Evolutionary conservation across 495 filamentous ascomycete species (phyloP).

Genomic region (Neurospora sp.): DNA sequence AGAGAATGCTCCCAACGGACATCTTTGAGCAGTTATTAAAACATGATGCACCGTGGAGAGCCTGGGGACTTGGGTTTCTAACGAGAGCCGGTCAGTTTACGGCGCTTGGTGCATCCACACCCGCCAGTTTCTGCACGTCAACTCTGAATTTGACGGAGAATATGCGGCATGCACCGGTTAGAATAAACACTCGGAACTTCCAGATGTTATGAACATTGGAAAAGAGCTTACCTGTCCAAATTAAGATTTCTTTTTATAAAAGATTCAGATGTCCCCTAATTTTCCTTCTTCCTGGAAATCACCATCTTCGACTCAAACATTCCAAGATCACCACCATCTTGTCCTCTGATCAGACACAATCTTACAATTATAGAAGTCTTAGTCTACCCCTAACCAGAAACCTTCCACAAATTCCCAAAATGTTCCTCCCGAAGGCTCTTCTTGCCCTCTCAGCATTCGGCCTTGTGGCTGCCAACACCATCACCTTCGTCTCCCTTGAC

Average conservation of each 20-base stretch:
- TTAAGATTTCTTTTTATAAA: not conserved
- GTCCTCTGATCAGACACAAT: not conserved
- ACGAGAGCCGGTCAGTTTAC: not conserved
- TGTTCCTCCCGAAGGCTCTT: slow-evolving; percentile 21
- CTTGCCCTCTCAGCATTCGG: slow-evolving; percentile 19
- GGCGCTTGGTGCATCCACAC: not conserved
- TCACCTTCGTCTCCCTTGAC: slow-evolving; percentile 42
- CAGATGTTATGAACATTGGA: not conserved
- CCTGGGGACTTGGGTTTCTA: not conserved
- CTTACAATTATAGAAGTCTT: not conserved
- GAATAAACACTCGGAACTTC: not conserved
- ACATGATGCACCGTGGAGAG: not conserved
- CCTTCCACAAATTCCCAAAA: slow-evolving; percentile 16
- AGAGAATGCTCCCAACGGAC: not conserved
- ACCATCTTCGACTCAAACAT: not conserved
- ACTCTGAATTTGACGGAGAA: not conserved
- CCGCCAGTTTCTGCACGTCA: not conserved
- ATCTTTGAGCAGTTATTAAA: not conserved
- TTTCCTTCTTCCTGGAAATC: not conserved
- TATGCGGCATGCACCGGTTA: not conserved
- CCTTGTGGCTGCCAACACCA: slow-evolving; percentile 28
- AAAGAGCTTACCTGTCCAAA: not conserved
- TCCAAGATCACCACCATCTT: not conserved
- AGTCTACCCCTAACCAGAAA: not conserved
- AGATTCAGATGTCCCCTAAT: not conserved